phyloP scores from a whole-genome alignment of 2,329 filamentous ascomycete genomes.

The Cladosporium sp. region DNA sequence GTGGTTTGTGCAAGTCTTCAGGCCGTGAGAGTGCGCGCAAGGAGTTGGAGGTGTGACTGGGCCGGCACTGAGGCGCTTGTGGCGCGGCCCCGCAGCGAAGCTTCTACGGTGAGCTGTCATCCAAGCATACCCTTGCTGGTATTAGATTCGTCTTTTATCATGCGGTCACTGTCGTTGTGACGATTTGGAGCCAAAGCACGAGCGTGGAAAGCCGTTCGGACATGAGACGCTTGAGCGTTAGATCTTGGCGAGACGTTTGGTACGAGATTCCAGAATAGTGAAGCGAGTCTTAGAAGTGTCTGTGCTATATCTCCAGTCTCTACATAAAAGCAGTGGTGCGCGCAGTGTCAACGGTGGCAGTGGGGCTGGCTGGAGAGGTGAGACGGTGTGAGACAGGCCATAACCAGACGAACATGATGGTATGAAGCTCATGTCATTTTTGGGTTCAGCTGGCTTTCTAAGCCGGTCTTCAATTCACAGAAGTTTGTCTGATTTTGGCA shows the following conservation, averaged over 20 bases:
- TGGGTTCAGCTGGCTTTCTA: too few species aligned
- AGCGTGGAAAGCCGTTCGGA: neutral
- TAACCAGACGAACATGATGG: too few species aligned
- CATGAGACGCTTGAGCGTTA: neutral
- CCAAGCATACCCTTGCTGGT: neutral
- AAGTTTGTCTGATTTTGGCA: too few species aligned
- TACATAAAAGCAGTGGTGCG: too few species aligned
- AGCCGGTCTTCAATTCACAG: too few species aligned
- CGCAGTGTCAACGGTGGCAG: too few species aligned
- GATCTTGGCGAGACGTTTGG: neutral
- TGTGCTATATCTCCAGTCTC: too few species aligned
- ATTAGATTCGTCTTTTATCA: neutral
- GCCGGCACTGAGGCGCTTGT: neutral
- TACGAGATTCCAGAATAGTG: neutral
- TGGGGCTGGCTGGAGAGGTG: too few species aligned
- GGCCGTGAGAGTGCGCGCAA: neutral
- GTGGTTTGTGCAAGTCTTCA: neutral
- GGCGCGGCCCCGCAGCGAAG: constrained; percentile 7
- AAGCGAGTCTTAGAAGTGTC: neutral
- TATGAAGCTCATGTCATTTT: too few species aligned
- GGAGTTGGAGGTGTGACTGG: constrained; percentile 4
- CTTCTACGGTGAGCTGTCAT: neutral
- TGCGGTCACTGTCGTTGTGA: neutral
- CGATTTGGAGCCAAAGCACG: neutral
- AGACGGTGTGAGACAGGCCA: too few species aligned